Percentiles rank a stretch among this genome's conserved stretches.
These are phyloP conservation scores for Collybiopsis luxurians DNA, from an alignment of 768 basidiomycete genomes.

Conservation along the genomic window DNA sequence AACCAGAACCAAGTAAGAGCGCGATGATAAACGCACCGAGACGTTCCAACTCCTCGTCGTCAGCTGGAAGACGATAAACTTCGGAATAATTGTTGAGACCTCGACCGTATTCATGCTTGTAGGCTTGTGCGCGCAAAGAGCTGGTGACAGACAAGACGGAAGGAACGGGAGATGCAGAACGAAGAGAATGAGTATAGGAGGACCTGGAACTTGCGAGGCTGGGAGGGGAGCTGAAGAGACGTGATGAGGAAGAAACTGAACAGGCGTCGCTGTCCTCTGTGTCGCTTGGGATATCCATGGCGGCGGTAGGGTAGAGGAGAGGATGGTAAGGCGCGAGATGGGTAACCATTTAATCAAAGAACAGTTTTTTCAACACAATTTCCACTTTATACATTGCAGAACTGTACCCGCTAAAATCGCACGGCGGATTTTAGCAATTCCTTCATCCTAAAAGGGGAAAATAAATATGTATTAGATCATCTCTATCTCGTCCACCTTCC, in stretches of 20 bases:
- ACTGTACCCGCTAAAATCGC: constrained; percentile 2
- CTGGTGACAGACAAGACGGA: constrained; percentile 70
- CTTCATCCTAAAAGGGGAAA: no score
- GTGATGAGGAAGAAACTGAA: constrained; percentile 40
- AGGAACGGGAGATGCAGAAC: constrained; percentile 62
- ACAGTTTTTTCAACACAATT: no score
- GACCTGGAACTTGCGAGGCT: constrained; percentile 50
- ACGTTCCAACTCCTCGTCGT: constrained; percentile 71
- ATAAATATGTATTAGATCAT: no score
- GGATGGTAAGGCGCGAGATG: not conserved
- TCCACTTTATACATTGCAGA: no score
- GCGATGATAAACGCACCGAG: constrained; percentile 44
- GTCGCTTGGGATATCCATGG: constrained; percentile 33
- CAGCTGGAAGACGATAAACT: constrained; percentile 74
- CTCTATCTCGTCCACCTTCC: not conserved
- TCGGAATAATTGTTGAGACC: constrained; percentile 77
- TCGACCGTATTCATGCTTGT: constrained; percentile 66
- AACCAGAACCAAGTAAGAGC: no score
- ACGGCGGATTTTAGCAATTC: not conserved
- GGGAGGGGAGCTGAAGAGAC: constrained; percentile 30
- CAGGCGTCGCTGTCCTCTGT: constrained; percentile 41
- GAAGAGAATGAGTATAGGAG: constrained; percentile 58
- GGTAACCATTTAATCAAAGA: not conserved
- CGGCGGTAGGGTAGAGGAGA: not conserved
- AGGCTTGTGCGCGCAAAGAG: constrained; percentile 56